Percentiles rank a stretch among this genome's conserved stretches.
Conservation (phyloP, 768 basidiomycete species). For the Dioszegia aurantiaca region DNA sequence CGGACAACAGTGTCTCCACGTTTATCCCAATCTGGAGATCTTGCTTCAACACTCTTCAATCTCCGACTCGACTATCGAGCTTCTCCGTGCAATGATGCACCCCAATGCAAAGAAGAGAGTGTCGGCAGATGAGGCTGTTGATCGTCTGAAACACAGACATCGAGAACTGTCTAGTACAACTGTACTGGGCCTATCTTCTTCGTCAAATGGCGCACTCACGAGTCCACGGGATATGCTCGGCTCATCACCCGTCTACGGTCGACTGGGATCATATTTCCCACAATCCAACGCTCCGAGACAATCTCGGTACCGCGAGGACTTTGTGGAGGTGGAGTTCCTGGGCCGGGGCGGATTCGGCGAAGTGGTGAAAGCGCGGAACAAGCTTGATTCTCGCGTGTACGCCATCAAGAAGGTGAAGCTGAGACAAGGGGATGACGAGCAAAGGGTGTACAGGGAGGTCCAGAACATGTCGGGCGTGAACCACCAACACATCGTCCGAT, state of each 20-base stretch:
- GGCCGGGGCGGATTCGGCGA: conserved; percentile 86
- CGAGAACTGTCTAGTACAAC: background rate
- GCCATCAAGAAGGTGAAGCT: conserved; percentile 73
- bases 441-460: conserved; percentile 85
- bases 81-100: conserved; percentile 42
- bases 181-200: background rate
- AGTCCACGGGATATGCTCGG: conserved; percentile 15
- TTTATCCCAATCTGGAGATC: conserved; percentile 43
- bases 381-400: conserved; percentile 66
- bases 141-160: conserved; percentile 1
- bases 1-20: conserved; percentile 66
- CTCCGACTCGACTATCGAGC: conserved; percentile 33
- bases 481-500: conserved; percentile 86
- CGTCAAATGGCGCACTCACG: background rate
- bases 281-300: conserved; percentile 54
- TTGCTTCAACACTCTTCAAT: conserved; percentile 39
- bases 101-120: conserved; percentile 39
- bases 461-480: conserved; percentile 80
- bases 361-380: conserved; percentile 90
- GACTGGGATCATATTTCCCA: conserved; percentile 8
- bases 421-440: conserved; percentile 71
- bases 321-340: conserved; percentile 84
- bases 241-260: conserved; percentile 19
- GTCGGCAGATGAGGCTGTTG: conserved; percentile 39
- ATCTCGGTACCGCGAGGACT: conserved; percentile 88